phyloP scores from a whole-genome alignment of 1,284 basidiomycete species.

The Apiotrichum veenhuisii region DNA sequence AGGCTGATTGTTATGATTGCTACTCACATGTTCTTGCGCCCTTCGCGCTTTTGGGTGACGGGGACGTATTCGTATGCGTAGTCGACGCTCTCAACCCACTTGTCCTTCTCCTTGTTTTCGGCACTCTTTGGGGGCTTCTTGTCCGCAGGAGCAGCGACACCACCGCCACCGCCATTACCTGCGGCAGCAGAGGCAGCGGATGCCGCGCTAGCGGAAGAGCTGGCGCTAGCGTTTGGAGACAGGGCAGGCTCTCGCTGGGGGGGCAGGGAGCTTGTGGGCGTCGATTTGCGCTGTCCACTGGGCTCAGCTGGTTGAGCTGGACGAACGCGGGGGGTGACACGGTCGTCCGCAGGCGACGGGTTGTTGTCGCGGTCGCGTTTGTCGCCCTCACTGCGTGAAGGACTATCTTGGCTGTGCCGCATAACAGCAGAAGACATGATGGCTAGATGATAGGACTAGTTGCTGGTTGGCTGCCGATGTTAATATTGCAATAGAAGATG shows the following conservation, averaged over 20 bases:
- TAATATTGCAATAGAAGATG: too few relatives aligned
- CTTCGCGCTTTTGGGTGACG: constrained; percentile 29
- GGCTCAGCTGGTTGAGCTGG: constrained; percentile 3
- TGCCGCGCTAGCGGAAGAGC: not conserved
- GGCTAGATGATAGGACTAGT: too few relatives aligned
- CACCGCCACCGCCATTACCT: not conserved
- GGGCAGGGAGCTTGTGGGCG: not conserved
- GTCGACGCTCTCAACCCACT: constrained; percentile 34
- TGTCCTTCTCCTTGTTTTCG: constrained; percentile 8
- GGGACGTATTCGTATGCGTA: constrained; percentile 47
- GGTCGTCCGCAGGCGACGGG: not conserved
- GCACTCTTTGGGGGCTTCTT: not conserved
- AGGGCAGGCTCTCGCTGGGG: not conserved
- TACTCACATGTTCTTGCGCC: constrained; percentile 33
- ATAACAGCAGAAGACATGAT: not conserved
- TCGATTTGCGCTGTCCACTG: not conserved
- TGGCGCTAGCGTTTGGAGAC: constrained; percentile 1
- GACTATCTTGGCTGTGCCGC: not conserved
- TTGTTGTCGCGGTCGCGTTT: constrained; percentile 8
- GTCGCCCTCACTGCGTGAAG: not conserved
- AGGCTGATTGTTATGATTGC: not conserved
- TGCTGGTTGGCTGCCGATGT: too few relatives aligned
- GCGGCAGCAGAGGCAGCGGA: not conserved
- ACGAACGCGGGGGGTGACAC: not conserved
- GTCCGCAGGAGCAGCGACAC: not conserved